phyloP scores from a whole-genome alignment of 192 early-diverging fungal species.

The Chytriomyces hyalinus region DNA sequence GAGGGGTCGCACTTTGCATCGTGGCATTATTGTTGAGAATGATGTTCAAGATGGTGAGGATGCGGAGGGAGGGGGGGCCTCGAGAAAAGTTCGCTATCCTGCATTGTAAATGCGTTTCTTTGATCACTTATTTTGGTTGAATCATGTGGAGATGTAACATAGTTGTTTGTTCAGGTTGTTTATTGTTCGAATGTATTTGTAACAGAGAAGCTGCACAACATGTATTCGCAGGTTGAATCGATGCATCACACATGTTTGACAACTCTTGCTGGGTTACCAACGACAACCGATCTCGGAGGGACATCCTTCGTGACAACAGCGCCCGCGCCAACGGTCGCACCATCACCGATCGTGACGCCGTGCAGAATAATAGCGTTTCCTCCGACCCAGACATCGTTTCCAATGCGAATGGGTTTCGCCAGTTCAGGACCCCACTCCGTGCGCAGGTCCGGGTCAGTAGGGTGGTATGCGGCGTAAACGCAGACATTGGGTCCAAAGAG shows the following conservation, averaged over 20 bases:
- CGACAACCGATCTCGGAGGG: constrained; percentile 74
- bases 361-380: constrained; percentile 78
- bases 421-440: constrained; percentile 41
- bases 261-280: constrained; percentile 85
- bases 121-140: too few relatives aligned
- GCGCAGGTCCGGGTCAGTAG: constrained; percentile 60
- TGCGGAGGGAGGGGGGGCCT: too few relatives aligned
- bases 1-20: not conserved
- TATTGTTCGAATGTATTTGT: too few relatives aligned
- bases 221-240: too few relatives aligned
- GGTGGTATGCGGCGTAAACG: constrained; percentile 71
- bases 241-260: constrained; percentile 55
- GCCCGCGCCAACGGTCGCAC: constrained; percentile 72
- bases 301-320: constrained; percentile 90
- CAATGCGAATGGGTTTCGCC: constrained; percentile 64
- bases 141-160: too few relatives aligned
- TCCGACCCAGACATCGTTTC: constrained; percentile 85
- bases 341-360: constrained; percentile 88
- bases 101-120: too few relatives aligned
- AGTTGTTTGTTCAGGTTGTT: too few relatives aligned
- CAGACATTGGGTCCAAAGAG: constrained; percentile 78
- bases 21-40: too few relatives aligned
- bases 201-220: too few relatives aligned
- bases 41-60: too few relatives aligned
- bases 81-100: too few relatives aligned